Evolutionary conservation across 2,329 filamentous ascomycete genomes (phyloP).

Genomic region (Apiospora pterosperma): DNA sequence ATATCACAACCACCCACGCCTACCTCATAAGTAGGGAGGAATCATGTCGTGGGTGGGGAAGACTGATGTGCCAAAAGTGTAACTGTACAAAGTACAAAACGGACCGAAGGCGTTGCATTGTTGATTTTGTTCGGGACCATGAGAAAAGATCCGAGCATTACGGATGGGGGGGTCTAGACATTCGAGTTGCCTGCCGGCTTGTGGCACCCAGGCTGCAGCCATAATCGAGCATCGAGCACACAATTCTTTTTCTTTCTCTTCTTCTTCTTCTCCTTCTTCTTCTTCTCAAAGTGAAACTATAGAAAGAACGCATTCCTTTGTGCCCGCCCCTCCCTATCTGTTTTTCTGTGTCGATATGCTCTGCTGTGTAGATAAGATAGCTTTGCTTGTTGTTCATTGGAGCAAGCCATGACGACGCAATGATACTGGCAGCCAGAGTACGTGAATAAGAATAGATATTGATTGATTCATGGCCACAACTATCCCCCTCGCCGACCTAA

Average conservation of each 20-base stretch:
- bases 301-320: neutral
- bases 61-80: neutral
- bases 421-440: neutral
- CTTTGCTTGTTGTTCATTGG: no score
- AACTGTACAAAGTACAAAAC: slow-evolving; percentile 3
- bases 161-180: neutral
- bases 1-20: neutral
- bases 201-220: neutral
- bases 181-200: neutral
- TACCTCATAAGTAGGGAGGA: neutral
- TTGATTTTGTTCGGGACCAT: neutral
- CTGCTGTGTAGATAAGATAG: neutral
- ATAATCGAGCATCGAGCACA: neutral
- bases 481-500: neutral
- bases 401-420: no score
- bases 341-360: neutral
- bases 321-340: neutral
- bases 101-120: slow-evolving; percentile 2
- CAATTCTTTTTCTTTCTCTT: neutral
- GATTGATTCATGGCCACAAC: neutral
- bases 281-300: neutral
- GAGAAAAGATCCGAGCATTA: neutral
- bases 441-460: neutral
- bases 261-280: neutral
- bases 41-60: neutral